Conservation (phyloP, 352 stramenopile species). For the Globisporangium barbulae region DNA sequence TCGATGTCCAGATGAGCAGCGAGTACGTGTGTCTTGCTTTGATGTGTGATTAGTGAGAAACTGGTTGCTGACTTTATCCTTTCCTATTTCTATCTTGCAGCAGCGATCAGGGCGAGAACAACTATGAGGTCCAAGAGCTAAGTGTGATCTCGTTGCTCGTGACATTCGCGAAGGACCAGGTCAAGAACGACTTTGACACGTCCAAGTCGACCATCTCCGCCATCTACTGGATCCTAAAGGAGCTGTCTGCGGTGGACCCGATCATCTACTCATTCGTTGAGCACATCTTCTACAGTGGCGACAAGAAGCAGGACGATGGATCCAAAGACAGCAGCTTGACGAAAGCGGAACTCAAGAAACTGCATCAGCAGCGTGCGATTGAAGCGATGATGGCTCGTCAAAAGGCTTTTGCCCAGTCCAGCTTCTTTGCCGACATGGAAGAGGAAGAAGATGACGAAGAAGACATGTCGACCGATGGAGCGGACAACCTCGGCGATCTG, state of each 20-base stretch:
- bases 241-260: slow-evolving; percentile 49
- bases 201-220: slow-evolving; percentile 76
- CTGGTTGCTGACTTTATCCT: slow-evolving; percentile 4
- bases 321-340: slow-evolving; percentile 53
- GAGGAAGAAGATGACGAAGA: slow-evolving; percentile 61
- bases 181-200: slow-evolving; percentile 74
- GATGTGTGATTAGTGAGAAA: not conserved
- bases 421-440: slow-evolving; percentile 66
- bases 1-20: slow-evolving; percentile 67
- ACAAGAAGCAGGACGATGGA: slow-evolving; percentile 57
- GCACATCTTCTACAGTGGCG: slow-evolving; percentile 56
- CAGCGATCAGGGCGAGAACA: slow-evolving; percentile 53
- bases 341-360: slow-evolving; percentile 71
- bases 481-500: slow-evolving; percentile 15
- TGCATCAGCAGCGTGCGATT: slow-evolving; percentile 80
- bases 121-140: slow-evolving; percentile 49
- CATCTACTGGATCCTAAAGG: slow-evolving; percentile 80
- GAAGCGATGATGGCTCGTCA: slow-evolving; percentile 82
- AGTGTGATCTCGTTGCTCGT: slow-evolving; percentile 66
- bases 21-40: slow-evolving; percentile 29
- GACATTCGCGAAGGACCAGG: slow-evolving; percentile 56
- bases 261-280: slow-evolving; percentile 53
- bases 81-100: slow-evolving; percentile 15
- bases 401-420: slow-evolving; percentile 71
- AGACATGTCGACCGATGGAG: slow-evolving; percentile 17